A percentile compares a stretch with the other conserved stretches of the same genome.
phyloP scores from a whole-genome alignment of 257 asterid genomes.

The Petunia axillaris region DNA sequence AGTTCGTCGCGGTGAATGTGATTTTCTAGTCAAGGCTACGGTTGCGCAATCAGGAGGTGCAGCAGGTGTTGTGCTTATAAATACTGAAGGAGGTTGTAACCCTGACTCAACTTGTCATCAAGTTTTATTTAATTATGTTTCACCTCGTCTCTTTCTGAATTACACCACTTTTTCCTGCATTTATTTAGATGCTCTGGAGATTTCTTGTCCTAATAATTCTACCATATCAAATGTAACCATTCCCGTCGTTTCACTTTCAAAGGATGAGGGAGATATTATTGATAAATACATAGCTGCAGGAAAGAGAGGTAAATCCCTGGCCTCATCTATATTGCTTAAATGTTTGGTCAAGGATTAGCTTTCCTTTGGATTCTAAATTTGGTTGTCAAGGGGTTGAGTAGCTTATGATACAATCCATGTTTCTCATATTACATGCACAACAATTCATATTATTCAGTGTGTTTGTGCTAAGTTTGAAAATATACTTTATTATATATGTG shows the following conservation, averaged over 20 bases:
- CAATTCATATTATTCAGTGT: background rate
- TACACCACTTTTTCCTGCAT: constrained; percentile 37
- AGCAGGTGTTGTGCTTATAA: constrained; percentile 73
- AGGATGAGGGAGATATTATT: constrained; percentile 74
- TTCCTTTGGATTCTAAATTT: constrained; percentile 17
- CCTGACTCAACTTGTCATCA: constrained; percentile 34
- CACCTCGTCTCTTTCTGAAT: constrained; percentile 21
- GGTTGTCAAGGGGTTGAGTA: constrained; percentile 18
- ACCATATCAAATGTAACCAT: constrained; percentile 60
- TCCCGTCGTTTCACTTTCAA: constrained; percentile 77
- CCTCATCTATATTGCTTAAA: background rate
- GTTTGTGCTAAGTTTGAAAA: background rate
- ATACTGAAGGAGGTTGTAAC: constrained; percentile 71
- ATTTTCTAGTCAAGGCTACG: constrained; percentile 74
- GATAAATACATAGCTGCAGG: constrained; percentile 59
- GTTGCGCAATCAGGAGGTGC: constrained; percentile 88
- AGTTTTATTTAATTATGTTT: background rate
- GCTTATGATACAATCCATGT: constrained; percentile 13
- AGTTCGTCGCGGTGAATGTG: constrained; percentile 87
- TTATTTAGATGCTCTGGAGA: constrained; percentile 70
- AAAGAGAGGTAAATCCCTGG: constrained; percentile 51
- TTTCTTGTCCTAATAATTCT: constrained; percentile 72
- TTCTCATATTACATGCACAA: background rate
- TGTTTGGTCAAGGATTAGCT: background rate
- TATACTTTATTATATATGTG: background rate